Conservation (phyloP, 1,139 yeast genomes). For the Hyphopichia fennica region DNA sequence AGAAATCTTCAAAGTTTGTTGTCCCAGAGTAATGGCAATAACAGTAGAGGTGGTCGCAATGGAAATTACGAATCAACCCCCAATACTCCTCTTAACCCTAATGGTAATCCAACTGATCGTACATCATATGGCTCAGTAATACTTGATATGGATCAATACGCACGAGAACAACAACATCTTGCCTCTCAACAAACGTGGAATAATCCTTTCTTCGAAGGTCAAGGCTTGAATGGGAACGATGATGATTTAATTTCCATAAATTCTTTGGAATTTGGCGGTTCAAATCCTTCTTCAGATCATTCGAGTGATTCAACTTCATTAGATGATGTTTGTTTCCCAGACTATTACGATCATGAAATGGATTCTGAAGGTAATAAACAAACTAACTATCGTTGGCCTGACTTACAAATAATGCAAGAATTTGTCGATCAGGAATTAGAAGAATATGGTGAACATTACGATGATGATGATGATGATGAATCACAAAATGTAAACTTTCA, state of each 20-base stretch:
- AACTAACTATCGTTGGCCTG: conserved; percentile 66
- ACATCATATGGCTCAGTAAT: conserved; percentile 24
- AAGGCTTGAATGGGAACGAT: conserved; percentile 1
- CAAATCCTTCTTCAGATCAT: conserved; percentile 74
- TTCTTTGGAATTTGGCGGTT: conserved; percentile 48
- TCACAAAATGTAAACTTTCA: conserved; percentile 25
- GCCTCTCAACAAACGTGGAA: conserved; percentile 16
- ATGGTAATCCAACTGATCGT: conserved; percentile 8
- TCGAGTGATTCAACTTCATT: conserved; percentile 71
- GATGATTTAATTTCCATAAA: conserved; percentile 24
- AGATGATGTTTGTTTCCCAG: conserved; percentile 87
- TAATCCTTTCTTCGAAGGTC: conserved; percentile 13
- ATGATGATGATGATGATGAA: conserved; percentile 10
- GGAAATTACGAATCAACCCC: neutral
- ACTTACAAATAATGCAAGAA: conserved; percentile 68
- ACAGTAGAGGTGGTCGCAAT: neutral
- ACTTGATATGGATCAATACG: conserved; percentile 40
- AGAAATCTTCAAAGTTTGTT: conserved; percentile 33
- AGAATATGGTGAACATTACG: conserved; percentile 20
- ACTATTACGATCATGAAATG: conserved; percentile 32
- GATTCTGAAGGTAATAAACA: conserved; percentile 21
- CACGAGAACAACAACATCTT: conserved; percentile 34
- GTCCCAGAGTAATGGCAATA: conserved; percentile 1
- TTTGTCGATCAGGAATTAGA: conserved; percentile 69
- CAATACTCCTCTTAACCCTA: conserved; percentile 7